phyloP scores from a whole-genome alignment of 495 filamentous ascomycete species.

The Aspergillus taichungensis region DNA sequence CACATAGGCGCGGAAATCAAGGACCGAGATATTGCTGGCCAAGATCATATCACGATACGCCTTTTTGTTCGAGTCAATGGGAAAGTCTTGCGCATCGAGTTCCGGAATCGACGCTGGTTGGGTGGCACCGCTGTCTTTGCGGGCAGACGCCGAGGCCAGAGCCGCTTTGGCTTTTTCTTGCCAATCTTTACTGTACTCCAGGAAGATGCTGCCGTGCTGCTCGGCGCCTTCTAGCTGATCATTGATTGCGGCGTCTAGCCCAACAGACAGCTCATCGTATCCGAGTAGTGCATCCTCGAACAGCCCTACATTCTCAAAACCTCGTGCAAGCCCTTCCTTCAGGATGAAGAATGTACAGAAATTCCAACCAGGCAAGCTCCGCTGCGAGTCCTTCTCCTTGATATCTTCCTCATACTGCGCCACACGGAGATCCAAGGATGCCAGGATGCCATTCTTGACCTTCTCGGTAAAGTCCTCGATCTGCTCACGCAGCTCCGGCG shows the following conservation, averaged over 20 bases:
- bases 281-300: constrained; percentile 89
- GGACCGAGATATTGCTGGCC: constrained; percentile 92
- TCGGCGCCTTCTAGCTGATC: constrained; percentile 56
- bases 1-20: constrained; percentile 92
- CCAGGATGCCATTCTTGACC: constrained; percentile 76
- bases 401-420: constrained; percentile 96
- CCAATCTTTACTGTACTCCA: constrained; percentile 62
- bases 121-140: constrained; percentile 6
- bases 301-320: constrained; percentile 91
- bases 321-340: constrained; percentile 87
- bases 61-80: constrained; percentile 67
- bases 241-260: constrained; percentile 69
- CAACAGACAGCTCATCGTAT: constrained; percentile 86
- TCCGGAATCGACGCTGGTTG: constrained; percentile 20
- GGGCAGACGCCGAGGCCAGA: constrained; percentile 12
- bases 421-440: constrained; percentile 85
- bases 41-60: constrained; percentile 87
- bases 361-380: constrained; percentile 90
- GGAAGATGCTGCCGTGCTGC: constrained; percentile 56
- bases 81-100: constrained; percentile 30
- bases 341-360: constrained; percentile 98
- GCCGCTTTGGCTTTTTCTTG: constrained; percentile 47
- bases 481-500: constrained; percentile 58
- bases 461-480: constrained; percentile 81
- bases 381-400: constrained; percentile 82